A percentile compares a stretch with the other conserved stretches of the same genome.
Evolutionary conservation across 1,284 basidiomycete genomes (phyloP).

Genomic region (Crepidotus sp.): DNA sequence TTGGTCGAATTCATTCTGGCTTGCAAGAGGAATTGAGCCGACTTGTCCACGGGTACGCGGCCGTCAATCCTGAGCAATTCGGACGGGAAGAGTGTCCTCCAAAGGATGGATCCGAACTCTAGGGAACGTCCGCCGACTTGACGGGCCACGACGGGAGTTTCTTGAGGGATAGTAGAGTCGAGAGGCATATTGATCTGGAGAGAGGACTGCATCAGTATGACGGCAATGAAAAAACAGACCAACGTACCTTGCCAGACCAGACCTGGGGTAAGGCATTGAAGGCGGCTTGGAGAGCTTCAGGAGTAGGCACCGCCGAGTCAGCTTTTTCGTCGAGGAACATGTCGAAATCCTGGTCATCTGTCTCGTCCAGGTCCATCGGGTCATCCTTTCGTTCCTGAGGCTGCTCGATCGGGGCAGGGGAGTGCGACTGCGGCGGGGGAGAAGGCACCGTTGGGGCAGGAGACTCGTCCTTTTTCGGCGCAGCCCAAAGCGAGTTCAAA

Average conservation of each 20-base stretch:
- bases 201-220: slow-evolving; percentile 14
- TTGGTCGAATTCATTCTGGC: slow-evolving; percentile 68
- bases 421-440: slow-evolving; percentile 19
- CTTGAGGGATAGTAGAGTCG: slow-evolving; percentile 58
- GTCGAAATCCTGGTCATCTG: slow-evolving; percentile 72
- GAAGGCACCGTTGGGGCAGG: slow-evolving; percentile 16
- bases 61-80: slow-evolving; percentile 66
- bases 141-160: slow-evolving; percentile 58
- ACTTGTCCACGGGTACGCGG: slow-evolving; percentile 68
- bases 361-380: slow-evolving; percentile 39
- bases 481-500: slow-evolving; percentile 61
- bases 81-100: slow-evolving; percentile 66
- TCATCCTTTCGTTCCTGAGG: slow-evolving; percentile 30
- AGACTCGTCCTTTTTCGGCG: slow-evolving; percentile 28
- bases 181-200: slow-evolving; percentile 66
- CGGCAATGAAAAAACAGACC: slow-evolving; percentile 10
- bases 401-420: slow-evolving; percentile 23
- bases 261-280: slow-evolving; percentile 50
- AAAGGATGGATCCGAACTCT: slow-evolving; percentile 46
- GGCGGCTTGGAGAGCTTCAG: slow-evolving; percentile 30
- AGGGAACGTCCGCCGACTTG: slow-evolving; percentile 61
- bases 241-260: slow-evolving; percentile 63
- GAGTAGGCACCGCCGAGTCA: slow-evolving; percentile 21
- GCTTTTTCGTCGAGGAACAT: slow-evolving; percentile 67
- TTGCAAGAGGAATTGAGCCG: slow-evolving; percentile 67